Evolutionary conservation across 192 early-diverging fungal genomes (phyloP).

Genomic region (Gigaspora rosea): DNA sequence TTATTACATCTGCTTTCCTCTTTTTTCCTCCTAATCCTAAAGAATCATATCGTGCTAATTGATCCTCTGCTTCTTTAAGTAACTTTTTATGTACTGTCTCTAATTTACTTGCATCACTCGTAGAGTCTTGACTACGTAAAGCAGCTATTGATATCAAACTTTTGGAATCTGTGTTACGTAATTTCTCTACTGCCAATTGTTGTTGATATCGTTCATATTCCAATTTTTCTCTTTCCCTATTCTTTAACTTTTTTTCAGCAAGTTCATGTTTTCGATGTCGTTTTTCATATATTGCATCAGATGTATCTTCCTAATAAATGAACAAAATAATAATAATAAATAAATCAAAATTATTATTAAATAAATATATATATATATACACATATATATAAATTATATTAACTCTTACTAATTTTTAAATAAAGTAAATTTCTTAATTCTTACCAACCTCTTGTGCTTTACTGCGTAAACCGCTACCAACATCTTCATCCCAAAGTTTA

Average conservation of each 20-base stretch:
- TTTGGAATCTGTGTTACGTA: slow-evolving; percentile 52
- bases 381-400: background rate
- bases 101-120: slow-evolving; percentile 27
- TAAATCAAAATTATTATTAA: background rate
- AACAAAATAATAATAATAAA: background rate
- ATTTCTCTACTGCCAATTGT: slow-evolving; percentile 48
- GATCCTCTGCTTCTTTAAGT: slow-evolving; percentile 51
- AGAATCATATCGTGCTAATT: slow-evolving; percentile 47
- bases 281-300: slow-evolving; percentile 51
- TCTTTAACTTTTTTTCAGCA: slow-evolving; percentile 59
- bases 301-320: slow-evolving; percentile 26
- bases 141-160: slow-evolving; percentile 46
- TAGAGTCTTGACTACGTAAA: slow-evolving; percentile 40
- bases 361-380: background rate
- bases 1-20: slow-evolving; percentile 27
- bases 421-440: background rate
- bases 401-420: background rate
- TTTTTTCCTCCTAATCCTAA: slow-evolving; percentile 46
- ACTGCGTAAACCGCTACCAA: slow-evolving; percentile 29
- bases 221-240: slow-evolving; percentile 57
- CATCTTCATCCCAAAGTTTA: slow-evolving; percentile 11
- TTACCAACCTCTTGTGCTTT: slow-evolving; percentile 28
- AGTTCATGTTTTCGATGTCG: slow-evolving; percentile 56
- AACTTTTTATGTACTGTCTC: slow-evolving; percentile 39
- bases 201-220: slow-evolving; percentile 59